Evolutionary conservation across 345 rosid species (phyloP), one percentile per base, ranked within the genome.

Genomic region (Citrus australasica): DNA sequence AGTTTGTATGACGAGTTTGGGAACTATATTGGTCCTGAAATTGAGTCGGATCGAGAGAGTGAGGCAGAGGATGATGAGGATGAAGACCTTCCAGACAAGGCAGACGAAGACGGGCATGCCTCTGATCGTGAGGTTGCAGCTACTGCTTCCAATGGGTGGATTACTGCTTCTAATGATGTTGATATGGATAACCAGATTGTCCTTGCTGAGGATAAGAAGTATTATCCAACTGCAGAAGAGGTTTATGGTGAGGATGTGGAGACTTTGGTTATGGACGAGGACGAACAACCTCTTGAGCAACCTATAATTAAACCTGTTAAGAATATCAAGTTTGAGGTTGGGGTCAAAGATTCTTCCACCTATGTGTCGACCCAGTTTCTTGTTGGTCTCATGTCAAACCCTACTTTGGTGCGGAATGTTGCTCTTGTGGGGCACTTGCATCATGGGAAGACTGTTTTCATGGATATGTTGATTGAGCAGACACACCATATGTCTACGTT

Each of bases 381-480:
- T 72, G 86, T 96, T 24, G 97, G 97, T 67, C 94, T 94, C 56
- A 94, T 96, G 98, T 91, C 98, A 1, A 96, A 96, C 72, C 98
- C 98, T 0, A 58, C 89, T 14, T 85, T 94, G 78, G 93, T 96
- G 71, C 92, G 99, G 64, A 96, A 92, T 82, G 99, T 94, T 78
- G 98, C 99, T 27, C 98, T 96, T 35, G 98, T 96, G 70, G 99
- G 99, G 35, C 97, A 96, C 42, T 35, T 96, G 74, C 99, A 96
- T 55, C 98, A 96, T 62, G 99, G 98, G 59, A 96, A 96, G 85
- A 96, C 97, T 2, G 84, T 92, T 48, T 94, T 96, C 83, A 92
- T 96, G 98, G 98, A 96, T 79, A 94, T 96, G 99, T 81, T 96
- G 92, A 96, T 96, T 76, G 99, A 96, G 87, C 99, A 94, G 76